Base-by-base conservation (phyloP, 805 yeast species). In the Hanseniaspora occidentalis region DNA sequence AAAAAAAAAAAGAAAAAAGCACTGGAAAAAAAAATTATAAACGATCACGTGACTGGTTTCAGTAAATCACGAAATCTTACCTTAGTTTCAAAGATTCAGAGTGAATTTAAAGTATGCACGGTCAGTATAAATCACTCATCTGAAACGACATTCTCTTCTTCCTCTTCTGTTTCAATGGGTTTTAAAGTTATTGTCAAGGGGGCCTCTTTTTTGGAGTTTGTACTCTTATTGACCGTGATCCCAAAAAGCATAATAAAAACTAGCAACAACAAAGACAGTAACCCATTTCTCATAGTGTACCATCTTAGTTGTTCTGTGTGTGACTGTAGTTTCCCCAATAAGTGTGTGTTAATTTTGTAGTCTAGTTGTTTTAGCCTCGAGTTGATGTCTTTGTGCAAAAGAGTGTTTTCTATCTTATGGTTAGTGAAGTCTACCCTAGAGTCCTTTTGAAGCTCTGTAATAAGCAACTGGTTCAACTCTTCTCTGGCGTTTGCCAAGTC, bases 241-340 rank as follows among this genome's bases (percentile, higher is more conserved):
- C 77, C 73, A 58, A 83, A 68, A 4, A 78, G 67, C 18, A 75
- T 66, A 41, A 38, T 25, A 20, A 31, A 34, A 1, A 83, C 83
- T 46, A 80, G 67, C 1, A 77, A 65, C 18, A 82, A 59, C 25
- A 86, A 78, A 2, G 92, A 84, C 35, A 83, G 66, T 25, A 92
- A 64, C 8, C 96, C 96, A 56, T 92, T 73, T 42, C 96, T 69
- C 1, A 96, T 86, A 35, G 89, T 75, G 53, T 84, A 85, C 98
- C 98, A 89, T 50, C 97, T 69, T 45, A 89, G 67, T 43, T 79
- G 75, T 60, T 89, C 98, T 43, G 85, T 83, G 42, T 85, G 92
- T 0, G 92, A 79, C 53, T 84, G 75, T 55, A 86, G 72, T 6
- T 84, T 92, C 25, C 92, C 77, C 45, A 78, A 75, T 49, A 92